A percentile compares a stretch with the other conserved stretches of the same genome.
These are phyloP conservation scores for Colletotrichum cordylinicola DNA, from an alignment of 2,329 filamentous ascomycete genomes.

Conservation along the genomic window DNA sequence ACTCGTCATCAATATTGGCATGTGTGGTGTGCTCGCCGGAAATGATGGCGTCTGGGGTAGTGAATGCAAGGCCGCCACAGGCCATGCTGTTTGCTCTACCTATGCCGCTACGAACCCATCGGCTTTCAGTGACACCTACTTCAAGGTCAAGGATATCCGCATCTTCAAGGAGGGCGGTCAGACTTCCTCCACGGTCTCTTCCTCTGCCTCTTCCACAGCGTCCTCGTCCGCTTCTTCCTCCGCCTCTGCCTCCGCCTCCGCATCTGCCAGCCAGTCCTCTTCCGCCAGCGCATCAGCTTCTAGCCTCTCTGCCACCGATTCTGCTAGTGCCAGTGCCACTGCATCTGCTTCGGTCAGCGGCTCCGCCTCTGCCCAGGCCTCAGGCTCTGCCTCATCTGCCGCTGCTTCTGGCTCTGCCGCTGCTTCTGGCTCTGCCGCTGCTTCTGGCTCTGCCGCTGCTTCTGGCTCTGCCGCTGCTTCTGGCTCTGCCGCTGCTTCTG, in stretches of 20 bases:
- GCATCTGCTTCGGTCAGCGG: neutral
- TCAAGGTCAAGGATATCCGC: conserved; percentile 52
- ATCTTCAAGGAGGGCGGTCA: conserved; percentile 30
- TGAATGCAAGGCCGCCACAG: conserved; percentile 29
- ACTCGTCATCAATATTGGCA: conserved; percentile 76
- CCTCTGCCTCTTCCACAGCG: neutral
- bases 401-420: neutral
- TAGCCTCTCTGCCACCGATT: neutral
- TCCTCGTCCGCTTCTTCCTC: neutral
- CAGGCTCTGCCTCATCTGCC: neutral
- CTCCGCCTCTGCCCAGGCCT: neutral
- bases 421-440: neutral
- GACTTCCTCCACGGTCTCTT: neutral
- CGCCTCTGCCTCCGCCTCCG: neutral
- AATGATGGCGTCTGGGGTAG: conserved; percentile 31
- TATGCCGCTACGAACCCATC: conserved; percentile 42
- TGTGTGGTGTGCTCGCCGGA: conserved; percentile 76
- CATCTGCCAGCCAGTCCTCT: neutral
- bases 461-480: neutral
- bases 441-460: neutral
- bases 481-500: neutral
- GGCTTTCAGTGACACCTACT: conserved; percentile 40
- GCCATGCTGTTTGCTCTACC: conserved; percentile 33
- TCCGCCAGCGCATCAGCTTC: neutral
- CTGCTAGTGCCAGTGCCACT: neutral